phyloP scores from a whole-genome alignment of 202 grass and related monocot species.

The Hordeum pubiflorum region DNA sequence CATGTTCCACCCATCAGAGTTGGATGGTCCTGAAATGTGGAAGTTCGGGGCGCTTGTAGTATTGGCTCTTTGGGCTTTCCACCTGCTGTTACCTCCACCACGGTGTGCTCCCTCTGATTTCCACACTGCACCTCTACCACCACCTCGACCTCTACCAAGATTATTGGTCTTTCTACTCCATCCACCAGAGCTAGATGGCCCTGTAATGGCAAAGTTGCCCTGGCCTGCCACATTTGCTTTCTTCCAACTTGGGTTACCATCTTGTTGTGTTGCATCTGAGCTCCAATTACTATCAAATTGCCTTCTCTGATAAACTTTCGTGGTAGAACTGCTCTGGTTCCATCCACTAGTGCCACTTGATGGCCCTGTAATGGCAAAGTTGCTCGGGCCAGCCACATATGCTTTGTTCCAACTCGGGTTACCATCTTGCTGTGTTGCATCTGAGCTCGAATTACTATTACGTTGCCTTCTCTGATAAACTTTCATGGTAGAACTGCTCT shows the following conservation, averaged over 20 bases:
- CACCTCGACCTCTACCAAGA: background rate
- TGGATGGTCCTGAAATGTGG: conserved; percentile 17
- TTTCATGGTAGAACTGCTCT: background rate
- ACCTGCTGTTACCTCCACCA: conserved; percentile 1
- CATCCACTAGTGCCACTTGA: conserved; percentile 15
- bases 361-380: background rate
- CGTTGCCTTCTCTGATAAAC: conserved; percentile 27
- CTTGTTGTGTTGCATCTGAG: conserved; percentile 33
- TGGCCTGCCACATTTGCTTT: conserved; percentile 3
- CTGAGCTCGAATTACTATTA: conserved; percentile 28
- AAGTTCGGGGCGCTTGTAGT: background rate
- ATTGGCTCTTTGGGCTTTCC: conserved; percentile 18
- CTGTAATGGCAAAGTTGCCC: conserved; percentile 4
- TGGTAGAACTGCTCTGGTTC: background rate
- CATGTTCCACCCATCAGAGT: conserved; percentile 22
- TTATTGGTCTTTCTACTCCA: conserved; percentile 14
- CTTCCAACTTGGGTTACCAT: conserved; percentile 8
- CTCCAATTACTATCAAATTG: conserved; percentile 14
- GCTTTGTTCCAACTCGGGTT: background rate
- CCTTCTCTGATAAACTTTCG: conserved; percentile 22
- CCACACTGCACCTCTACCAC: background rate
- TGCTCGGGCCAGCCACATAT: background rate
- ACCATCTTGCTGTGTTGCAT: conserved; percentile 17
- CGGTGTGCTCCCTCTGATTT: background rate
- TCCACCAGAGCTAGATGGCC: conserved; percentile 23